Evolutionary conservation across 1,284 basidiomycete species (phyloP).

Genomic region (Ceratobasidium papillatum): DNA sequence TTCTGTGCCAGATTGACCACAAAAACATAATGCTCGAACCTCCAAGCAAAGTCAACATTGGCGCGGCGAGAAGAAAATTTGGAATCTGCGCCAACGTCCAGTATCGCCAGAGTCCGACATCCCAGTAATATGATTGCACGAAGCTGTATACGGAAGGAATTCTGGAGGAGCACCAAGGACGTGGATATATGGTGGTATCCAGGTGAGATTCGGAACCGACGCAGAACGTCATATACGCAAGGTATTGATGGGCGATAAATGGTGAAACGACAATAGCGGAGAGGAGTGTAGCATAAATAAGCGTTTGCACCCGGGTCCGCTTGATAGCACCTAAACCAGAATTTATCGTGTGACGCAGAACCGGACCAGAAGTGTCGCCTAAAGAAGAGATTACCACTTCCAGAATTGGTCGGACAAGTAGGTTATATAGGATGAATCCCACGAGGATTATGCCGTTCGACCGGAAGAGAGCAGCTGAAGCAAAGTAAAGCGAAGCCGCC

Average conservation of each 20-base stretch:
- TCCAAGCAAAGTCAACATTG: slow-evolving; percentile 64
- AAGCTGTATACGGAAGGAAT: slow-evolving; percentile 83
- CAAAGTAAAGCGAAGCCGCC: slow-evolving; percentile 68
- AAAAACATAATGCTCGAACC: slow-evolving; percentile 23
- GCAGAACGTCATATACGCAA: slow-evolving; percentile 76
- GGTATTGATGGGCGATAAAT: slow-evolving; percentile 73
- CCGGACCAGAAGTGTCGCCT: too few relatives aligned
- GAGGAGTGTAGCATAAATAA: slow-evolving; percentile 55
- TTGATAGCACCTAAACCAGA: neutral
- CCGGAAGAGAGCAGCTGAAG: slow-evolving; percentile 73
- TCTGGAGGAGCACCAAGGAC: slow-evolving; percentile 71
- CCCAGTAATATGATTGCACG: slow-evolving; percentile 89
- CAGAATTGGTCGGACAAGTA: slow-evolving; percentile 64
- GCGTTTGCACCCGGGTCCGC: slow-evolving; percentile 44
- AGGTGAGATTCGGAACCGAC: neutral
- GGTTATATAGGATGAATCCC: slow-evolving; percentile 79
- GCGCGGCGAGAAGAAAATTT: slow-evolving; percentile 84
- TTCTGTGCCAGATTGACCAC: too few relatives aligned
- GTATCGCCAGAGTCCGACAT: slow-evolving; percentile 84
- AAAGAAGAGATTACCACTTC: too few relatives aligned
- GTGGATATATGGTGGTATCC: neutral
- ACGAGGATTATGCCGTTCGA: slow-evolving; percentile 83
- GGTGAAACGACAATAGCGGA: slow-evolving; percentile 65
- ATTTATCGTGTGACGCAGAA: too few relatives aligned
- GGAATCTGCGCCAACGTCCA: slow-evolving; percentile 87